phyloP scores from a whole-genome alignment of 768 basidiomycete genomes.

The Mrakia blollopis region DNA sequence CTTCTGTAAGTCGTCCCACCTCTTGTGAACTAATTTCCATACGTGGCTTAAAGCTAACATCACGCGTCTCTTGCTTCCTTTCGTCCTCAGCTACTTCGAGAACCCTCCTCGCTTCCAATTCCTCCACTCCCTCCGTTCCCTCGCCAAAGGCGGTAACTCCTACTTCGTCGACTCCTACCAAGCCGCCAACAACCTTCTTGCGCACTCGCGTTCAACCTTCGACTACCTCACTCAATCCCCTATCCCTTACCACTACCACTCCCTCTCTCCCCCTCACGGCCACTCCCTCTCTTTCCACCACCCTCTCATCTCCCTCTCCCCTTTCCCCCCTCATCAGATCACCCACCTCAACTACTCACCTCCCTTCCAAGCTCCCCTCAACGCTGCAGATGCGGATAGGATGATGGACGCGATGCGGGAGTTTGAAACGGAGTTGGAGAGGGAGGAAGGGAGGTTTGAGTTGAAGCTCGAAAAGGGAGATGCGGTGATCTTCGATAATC shows the following conservation, averaged over 20 bases:
- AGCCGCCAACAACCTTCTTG: slow-evolving; percentile 56
- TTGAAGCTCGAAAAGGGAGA: slow-evolving; percentile 48
- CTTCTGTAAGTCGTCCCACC: slow-evolving; percentile 58
- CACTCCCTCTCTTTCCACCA: slow-evolving; percentile 70
- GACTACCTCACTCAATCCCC: slow-evolving; percentile 56
- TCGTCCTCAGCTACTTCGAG: slow-evolving; percentile 69
- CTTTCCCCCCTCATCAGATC: slow-evolving; percentile 43
- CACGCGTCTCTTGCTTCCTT: background rate
- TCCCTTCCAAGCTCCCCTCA: slow-evolving; percentile 79
- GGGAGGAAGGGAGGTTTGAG: slow-evolving; percentile 52
- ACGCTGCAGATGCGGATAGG: slow-evolving; percentile 43
- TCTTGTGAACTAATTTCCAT: background rate
- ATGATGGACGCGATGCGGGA: slow-evolving; percentile 45
- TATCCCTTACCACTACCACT: slow-evolving; percentile 86
- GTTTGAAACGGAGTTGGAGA: slow-evolving; percentile 60
- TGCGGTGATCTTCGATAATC: slow-evolving; percentile 70
- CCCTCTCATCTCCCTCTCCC: slow-evolving; percentile 63
- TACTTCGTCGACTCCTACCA: slow-evolving; percentile 78
- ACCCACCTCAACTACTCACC: slow-evolving; percentile 83
- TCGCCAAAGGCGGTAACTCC: slow-evolving; percentile 68
- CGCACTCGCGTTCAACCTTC: slow-evolving; percentile 54
- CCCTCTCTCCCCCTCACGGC: slow-evolving; percentile 61
- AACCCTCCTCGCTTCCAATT: slow-evolving; percentile 88
- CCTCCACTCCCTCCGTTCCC: slow-evolving; percentile 82
- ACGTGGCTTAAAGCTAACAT: background rate